Evolutionary conservation across 345 rosid genomes (phyloP), one percentile per base, ranked within the genome.

Genomic region (Acer yangbiense): DNA sequence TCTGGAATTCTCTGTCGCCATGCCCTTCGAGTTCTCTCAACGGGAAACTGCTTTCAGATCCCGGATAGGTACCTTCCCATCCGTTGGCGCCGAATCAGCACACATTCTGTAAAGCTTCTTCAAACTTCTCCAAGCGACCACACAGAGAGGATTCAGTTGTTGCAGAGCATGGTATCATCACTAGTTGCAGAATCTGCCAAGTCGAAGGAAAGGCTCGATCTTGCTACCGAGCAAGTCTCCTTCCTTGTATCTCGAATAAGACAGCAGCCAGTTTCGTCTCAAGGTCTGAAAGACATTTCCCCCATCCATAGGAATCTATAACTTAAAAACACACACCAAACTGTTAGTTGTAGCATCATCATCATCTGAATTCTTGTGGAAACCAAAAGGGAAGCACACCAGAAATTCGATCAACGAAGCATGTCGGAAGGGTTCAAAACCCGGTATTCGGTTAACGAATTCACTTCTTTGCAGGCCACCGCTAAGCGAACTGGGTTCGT

Each of bases 1-100:
- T 95, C 93, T n/a, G 99, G 99, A 69, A 88, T 90, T 77, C 99
- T 95, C 43, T 95, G 99, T 72, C 83, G 98, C 29, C 99, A 95
- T 74, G 90, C 98, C 67, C 96, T 95, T 74, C 92, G 97, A 62
- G 96, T 95, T 73, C 97, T 95, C 77, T 93, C 99, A 1, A 86
- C 98, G 0, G 95, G 93, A 39, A 95, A 95, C 81, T 95, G 99
- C 82, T 95, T 95, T 78, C 98, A 95, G 83, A 86, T 92, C 50
- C 99, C 98, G 1, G 96, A 95, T 61, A 87, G 88, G 81, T 95
- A 95, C 79, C 93, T 95, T 61, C 99, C 94, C 17, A 57, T 89
- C 10, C 91, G 97, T 17, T 95, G 99, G 99, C 91, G 92, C 54
- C 82, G 93, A 74, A 86, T 92, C 75, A 89, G 83, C 81, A 64